A percentile compares a stretch with the other conserved stretches of the same genome.
These are phyloP conservation scores for Colletotrichum karsti DNA, from an alignment of 2,329 filamentous ascomycete species.

Conservation along the genomic window DNA sequence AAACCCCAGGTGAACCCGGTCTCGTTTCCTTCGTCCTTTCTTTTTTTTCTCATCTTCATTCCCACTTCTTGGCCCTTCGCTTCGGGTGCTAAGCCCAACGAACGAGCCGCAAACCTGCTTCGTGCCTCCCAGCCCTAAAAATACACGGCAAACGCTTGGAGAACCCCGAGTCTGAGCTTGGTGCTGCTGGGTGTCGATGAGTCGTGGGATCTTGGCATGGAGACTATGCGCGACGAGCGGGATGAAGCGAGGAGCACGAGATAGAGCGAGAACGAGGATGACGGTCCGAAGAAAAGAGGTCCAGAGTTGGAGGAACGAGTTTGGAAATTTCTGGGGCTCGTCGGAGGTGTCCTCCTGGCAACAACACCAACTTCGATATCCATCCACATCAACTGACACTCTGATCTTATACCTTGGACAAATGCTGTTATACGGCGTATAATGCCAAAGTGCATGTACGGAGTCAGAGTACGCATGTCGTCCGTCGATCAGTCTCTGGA, in stretches of 20 bases:
- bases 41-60: background rate
- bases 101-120: background rate
- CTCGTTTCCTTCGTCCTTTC: background rate
- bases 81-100: background rate
- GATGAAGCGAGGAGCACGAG: background rate
- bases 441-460: too few relatives aligned
- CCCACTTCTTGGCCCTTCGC: background rate
- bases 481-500: background rate
- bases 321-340: background rate
- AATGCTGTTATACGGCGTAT: background rate
- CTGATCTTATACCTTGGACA: background rate
- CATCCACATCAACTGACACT: slow-evolving; percentile 6
- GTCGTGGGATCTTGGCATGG: background rate
- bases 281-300: too few relatives aligned
- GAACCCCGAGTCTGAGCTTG: background rate
- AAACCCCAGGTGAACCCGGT: background rate
- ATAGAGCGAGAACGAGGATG: background rate
- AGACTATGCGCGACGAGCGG: background rate
- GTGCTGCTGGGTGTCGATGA: too few relatives aligned
- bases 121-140: background rate
- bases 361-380: background rate
- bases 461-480: background rate
- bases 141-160: background rate
- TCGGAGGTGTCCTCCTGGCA: background rate
- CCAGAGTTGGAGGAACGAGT: background rate